Evolutionary conservation across 2,329 filamentous ascomycete species (phyloP).

Genomic region (Penicillium hordei): DNA sequence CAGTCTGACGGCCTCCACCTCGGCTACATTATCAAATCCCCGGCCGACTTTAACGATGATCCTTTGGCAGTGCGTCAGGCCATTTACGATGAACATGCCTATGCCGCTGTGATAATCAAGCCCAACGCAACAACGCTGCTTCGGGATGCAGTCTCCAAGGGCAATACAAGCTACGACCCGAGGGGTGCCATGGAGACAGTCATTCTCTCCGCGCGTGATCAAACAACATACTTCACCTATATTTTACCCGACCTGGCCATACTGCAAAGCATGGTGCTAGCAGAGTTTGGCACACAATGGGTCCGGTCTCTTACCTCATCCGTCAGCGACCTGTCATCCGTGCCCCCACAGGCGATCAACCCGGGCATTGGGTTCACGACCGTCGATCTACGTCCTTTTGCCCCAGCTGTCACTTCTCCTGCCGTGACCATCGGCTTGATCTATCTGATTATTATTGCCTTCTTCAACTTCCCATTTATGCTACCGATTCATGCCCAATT

Average conservation of each 20-base stretch:
- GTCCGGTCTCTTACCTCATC: constrained; percentile 32
- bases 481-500: constrained; percentile 63
- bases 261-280: constrained; percentile 50
- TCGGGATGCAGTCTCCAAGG: constrained; percentile 53
- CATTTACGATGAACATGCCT: constrained; percentile 60
- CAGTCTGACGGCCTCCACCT: constrained; percentile 44
- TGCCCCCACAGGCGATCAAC: constrained; percentile 53
- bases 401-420: constrained; percentile 55
- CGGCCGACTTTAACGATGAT: constrained; percentile 57
- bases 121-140: constrained; percentile 61
- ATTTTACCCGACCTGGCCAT: constrained; percentile 53
- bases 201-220: constrained; percentile 57
- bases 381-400: constrained; percentile 61
- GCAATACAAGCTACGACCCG: constrained; percentile 61
- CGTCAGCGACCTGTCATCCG: constrained; percentile 46
- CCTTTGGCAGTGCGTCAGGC: constrained; percentile 57
- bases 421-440: constrained; percentile 64
- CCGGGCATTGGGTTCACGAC: constrained; percentile 58
- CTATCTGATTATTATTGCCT: constrained; percentile 66
- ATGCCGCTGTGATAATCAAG: constrained; percentile 63
- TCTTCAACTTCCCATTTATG: constrained; percentile 66
- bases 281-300: constrained; percentile 51
- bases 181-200: constrained; percentile 59
- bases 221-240: constrained; percentile 55
- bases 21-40: constrained; percentile 52